Evolutionary conservation across 2,329 filamentous ascomycete species (phyloP).

Genomic region (Zalaria sp.): DNA sequence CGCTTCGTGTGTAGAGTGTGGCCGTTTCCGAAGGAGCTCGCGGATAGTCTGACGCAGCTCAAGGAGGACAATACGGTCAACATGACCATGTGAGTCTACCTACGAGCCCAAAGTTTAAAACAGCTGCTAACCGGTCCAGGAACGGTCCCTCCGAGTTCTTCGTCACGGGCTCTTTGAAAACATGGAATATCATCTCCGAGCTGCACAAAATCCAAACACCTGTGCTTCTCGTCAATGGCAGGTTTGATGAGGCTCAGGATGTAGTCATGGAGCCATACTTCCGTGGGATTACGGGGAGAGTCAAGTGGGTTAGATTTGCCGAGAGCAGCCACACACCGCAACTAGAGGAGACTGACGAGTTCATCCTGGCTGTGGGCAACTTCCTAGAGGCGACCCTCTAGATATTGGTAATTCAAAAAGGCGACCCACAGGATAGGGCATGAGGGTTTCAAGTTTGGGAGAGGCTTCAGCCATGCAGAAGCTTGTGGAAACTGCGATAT

Average conservation of each 20-base stretch:
- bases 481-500: no score
- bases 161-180: constrained; percentile 25
- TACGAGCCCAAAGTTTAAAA: constrained; percentile 1
- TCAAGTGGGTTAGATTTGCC: constrained; percentile 26
- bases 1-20: constrained; percentile 15
- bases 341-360: constrained; percentile 24
- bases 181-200: constrained; percentile 21
- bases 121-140: constrained; percentile 12
- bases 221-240: constrained; percentile 28
- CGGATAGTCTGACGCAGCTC: constrained; percentile 12
- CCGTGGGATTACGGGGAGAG: constrained; percentile 18
- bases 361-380: constrained; percentile 17
- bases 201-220: constrained; percentile 23
- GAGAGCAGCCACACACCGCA: constrained; percentile 20
- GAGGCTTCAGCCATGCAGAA: no score
- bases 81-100: constrained; percentile 16
- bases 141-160: constrained; percentile 25
- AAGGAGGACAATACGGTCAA: constrained; percentile 21
- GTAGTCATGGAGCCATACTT: constrained; percentile 22
- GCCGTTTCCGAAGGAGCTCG: constrained; percentile 16
- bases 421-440: no score
- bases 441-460: no score
- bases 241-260: constrained; percentile 26
- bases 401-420: background rate
- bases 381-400: constrained; percentile 13